Base-by-base conservation (phyloP, 441 rosid genomes). In the Euphorbia schlechtendalii region DNA sequence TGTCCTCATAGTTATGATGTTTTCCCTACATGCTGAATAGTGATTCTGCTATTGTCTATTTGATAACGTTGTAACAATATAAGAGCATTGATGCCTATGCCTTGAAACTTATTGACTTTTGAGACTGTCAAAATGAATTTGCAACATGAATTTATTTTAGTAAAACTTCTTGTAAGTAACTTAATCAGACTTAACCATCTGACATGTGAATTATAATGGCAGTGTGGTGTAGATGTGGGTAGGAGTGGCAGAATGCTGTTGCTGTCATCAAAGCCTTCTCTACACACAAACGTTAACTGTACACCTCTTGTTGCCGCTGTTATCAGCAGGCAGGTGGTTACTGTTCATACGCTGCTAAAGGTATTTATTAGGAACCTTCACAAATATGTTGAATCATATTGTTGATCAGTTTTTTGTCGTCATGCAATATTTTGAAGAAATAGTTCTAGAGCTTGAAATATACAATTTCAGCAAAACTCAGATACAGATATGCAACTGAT, bases 201-300 rank as follows among this genome's bases (percentile, higher is more conserved):
- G 67, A 65, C 56, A 17, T 69, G 53, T 25, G 58, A 51, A n/a
- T 55, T 65, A 41, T 64, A 54, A 52, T 78, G 38, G 64, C 85
- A 94, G 99, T 86, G 92, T 63, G 96, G 94, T 53, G 96, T 94
- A 56, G 84, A 91, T 79, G 81, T 80, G 51, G 82, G 76, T 79
- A 78, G 85, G 58, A 76, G 81, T 1, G 83, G 80, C 55, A 80
- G 99, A 71, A 75, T 83, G 69, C 77, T 94, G 76, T 84, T 94
- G 56, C 78, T 71, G 74, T 94, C 99, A 17, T 87, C 96, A 13
- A 90, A 83, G 71, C 99, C 99, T 77, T 84, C 96, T 68, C 82
- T 91, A 69, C 86, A 91, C 66, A 80, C 96, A 70, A 90, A 87
- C 73, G 84, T 84, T 24, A 92, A 94, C 78, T 91, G 99, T 53